These are phyloP conservation scores for Globisporangium takayamanum DNA, from an alignment of 352 stramenopile species.

Conservation along the genomic window DNA sequence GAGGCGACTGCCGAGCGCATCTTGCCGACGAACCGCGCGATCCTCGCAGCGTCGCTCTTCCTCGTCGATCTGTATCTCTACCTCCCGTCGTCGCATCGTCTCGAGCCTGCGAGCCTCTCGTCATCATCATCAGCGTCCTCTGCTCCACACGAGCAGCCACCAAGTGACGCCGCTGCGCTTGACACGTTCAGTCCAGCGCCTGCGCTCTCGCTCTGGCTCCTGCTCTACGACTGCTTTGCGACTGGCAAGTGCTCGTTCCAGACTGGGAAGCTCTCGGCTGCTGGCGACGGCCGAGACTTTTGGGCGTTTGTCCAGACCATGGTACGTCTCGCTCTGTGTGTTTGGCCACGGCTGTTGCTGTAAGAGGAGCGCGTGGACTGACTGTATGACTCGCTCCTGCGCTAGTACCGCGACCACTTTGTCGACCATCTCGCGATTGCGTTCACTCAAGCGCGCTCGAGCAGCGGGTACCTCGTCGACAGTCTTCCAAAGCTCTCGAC, in stretches of 20 bases:
- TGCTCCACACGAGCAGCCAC: not conserved
- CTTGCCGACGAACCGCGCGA: constrained; percentile 36
- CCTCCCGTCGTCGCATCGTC: constrained; percentile 51
- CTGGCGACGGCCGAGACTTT: constrained; percentile 30
- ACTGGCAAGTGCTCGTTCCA: constrained; percentile 17
- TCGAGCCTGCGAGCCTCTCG: constrained; percentile 3
- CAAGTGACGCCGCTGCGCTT: not conserved
- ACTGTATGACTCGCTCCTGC: not conserved
- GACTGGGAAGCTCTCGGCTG: constrained; percentile 9
- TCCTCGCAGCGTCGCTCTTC: constrained; percentile 52
- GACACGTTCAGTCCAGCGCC: constrained; percentile 10
- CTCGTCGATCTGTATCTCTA: constrained; percentile 69
- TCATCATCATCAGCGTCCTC: not conserved
- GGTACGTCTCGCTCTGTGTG: constrained; percentile 9
- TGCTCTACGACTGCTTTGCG: constrained; percentile 35
- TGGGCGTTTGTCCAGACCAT: constrained; percentile 53
- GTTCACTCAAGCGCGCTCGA: constrained; percentile 33
- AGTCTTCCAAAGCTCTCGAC: constrained; percentile 14
- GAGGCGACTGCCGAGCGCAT: constrained; percentile 11
- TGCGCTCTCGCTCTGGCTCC: constrained; percentile 57
- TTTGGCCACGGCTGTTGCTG: not conserved
- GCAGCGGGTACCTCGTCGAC: constrained; percentile 32
- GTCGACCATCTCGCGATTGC: constrained; percentile 31
- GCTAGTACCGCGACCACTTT: constrained; percentile 20
- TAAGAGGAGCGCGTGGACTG: not conserved